Evolutionary conservation across 495 filamentous ascomycete genomes (phyloP), one percentile per base, ranked within the genome.

Genomic region (Daldinia loculata): DNA sequence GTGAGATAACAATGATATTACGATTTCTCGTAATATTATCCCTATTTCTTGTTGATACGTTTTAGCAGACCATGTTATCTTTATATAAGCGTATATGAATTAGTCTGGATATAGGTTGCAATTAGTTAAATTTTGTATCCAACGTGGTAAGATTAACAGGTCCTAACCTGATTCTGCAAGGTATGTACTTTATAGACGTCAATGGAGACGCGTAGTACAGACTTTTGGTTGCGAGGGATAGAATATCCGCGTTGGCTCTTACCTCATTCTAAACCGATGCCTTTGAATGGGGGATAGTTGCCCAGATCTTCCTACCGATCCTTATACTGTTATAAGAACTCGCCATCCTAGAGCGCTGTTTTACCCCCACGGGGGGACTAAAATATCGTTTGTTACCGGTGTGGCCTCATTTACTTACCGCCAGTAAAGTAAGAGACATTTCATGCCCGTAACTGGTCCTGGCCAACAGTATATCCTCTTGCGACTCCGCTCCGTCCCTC

Each of bases 401-500:
- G 34, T 36, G 34, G 12, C 34, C 34, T 36, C 12, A 36, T 34
- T 34, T 11, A 12, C 11, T 24, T 24, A 24, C 5, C 1, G 17
- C 5, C 1, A 5, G 24, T 14, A n/a, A 30, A 5, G 26, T 29
- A 52, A 29, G 50, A 45, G 41, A 3, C 14, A n/a, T 30, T 29
- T 53, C 50, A 53, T 4, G 73, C 72, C 63, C 72, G 78, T n/a
- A 75, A 69, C n/a, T 66, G 56, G 36, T 79, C 80, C 55, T 85
- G 86, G 19, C 92, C 93, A 62, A 95, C 89, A 0, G 83, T 88
- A 84, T 99, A 99, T 1, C 95, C 96, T 75, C 91, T 91, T 50
- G 95, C 95, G 60, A 97, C 89, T 11, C 96, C 96, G 71, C 89
- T 91, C 76, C 93, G 89, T 27, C 95, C 95, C 78, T 96, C 89